These are phyloP conservation scores for Tuber indicum DNA, from an alignment of 495 filamentous ascomycete species.

Conservation along the genomic window DNA sequence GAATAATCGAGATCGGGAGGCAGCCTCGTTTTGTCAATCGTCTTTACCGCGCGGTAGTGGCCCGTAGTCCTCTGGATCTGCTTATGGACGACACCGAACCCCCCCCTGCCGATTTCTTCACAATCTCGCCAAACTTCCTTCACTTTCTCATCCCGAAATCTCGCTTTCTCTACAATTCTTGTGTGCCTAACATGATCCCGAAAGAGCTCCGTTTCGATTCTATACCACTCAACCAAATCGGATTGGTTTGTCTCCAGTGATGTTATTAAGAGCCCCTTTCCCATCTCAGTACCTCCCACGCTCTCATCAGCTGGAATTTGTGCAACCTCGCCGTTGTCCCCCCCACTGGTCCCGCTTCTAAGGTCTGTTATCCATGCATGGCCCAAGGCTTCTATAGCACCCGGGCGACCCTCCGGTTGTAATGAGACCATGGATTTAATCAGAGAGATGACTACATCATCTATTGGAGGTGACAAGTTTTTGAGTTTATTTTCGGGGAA, in stretches of 20 bases:
- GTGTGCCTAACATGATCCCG: background rate
- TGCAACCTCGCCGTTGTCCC: background rate
- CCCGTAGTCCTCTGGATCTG: background rate
- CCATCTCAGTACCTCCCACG: too few relatives aligned
- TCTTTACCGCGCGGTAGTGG: background rate
- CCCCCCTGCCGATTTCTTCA: background rate
- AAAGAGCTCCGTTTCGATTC: background rate
- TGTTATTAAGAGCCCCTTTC: too few relatives aligned
- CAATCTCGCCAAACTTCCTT: background rate
- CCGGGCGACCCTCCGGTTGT: background rate
- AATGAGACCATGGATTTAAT: background rate
- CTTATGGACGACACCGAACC: background rate
- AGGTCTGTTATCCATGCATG: background rate
- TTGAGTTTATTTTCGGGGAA: background rate
- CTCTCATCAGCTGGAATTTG: too few relatives aligned
- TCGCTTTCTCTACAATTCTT: background rate
- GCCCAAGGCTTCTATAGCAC: background rate
- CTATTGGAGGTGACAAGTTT: background rate
- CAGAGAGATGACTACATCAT: background rate
- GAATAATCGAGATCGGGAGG: background rate
- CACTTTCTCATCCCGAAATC: background rate
- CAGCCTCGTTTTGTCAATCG: background rate
- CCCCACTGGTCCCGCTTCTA: too few relatives aligned
- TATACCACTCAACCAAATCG: background rate
- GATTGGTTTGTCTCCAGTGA: background rate